Percentiles rank a stretch among this genome's conserved stretches.
Evolutionary conservation across 495 filamentous ascomycete genomes (phyloP).

Genomic region (Wilcoxina mikolae): DNA sequence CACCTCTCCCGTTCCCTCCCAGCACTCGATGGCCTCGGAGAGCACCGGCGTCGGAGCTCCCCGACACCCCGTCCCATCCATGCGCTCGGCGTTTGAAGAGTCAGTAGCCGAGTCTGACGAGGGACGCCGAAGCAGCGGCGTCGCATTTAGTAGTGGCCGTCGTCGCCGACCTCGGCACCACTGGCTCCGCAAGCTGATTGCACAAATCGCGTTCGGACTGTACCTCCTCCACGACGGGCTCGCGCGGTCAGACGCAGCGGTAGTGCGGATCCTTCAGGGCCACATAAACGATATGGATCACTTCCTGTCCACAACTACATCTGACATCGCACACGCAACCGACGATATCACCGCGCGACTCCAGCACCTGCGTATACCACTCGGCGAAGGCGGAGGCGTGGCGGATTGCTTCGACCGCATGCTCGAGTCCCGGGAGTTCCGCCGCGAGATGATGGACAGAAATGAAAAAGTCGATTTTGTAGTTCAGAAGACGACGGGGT

Average conservation of each 20-base stretch:
- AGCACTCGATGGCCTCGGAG: not conserved
- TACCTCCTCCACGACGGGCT: constrained; percentile 72
- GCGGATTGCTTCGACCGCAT: constrained; percentile 67
- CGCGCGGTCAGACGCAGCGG: constrained; percentile 74
- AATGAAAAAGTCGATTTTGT: constrained; percentile 89
- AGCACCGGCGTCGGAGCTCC: not conserved
- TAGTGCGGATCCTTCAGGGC: constrained; percentile 73
- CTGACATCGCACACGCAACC: constrained; percentile 72
- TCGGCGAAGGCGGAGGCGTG: constrained; percentile 47
- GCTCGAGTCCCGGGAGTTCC: constrained; percentile 70
- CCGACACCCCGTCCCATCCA: constrained; percentile 59
- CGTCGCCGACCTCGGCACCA: constrained; percentile 41
- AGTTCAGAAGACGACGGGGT: constrained; percentile 54
- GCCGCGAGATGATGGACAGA: constrained; percentile 62
- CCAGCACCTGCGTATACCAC: constrained; percentile 63
- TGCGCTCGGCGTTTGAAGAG: constrained; percentile 90
- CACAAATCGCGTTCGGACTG: constrained; percentile 87
- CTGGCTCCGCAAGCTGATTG: constrained; percentile 74
- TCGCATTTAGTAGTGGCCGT: constrained; percentile 4
- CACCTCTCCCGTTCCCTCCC: not conserved
- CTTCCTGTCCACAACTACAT: constrained; percentile 68
- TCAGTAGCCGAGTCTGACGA: constrained; percentile 47
- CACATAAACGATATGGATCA: constrained; percentile 91
- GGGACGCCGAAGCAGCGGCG: constrained; percentile 53
- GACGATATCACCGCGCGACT: constrained; percentile 59